Percentiles rank a stretch among this genome's conserved stretches.
phyloP scores from a whole-genome alignment of 169 alveolate species.

The Eimeria tenella region DNA sequence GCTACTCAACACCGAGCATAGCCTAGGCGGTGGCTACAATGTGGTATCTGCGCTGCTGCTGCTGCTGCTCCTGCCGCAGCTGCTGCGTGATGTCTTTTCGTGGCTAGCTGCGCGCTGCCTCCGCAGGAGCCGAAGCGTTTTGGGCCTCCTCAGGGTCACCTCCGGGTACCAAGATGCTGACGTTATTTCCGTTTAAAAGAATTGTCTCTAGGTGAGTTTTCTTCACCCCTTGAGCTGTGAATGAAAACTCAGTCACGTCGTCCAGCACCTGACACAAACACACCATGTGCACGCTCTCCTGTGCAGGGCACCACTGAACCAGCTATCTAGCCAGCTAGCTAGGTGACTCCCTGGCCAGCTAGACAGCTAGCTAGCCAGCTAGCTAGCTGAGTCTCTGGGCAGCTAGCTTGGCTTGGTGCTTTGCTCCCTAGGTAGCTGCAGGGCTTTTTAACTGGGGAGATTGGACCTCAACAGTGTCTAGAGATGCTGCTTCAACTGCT shows the following conservation, averaged over 20 bases:
- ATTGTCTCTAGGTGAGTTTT: constrained; percentile 81
- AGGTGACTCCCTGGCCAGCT: too few relatives aligned
- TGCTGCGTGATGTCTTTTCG: background rate
- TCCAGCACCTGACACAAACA: constrained; percentile 78
- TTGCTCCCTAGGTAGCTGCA: too few relatives aligned
- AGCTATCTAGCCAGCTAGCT: too few relatives aligned
- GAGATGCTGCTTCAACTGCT: too few relatives aligned
- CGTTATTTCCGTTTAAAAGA: constrained; percentile 82
- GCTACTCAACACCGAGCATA: too few relatives aligned
- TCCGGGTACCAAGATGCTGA: constrained; percentile 85
- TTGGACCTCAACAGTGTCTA: too few relatives aligned
- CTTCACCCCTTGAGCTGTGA: constrained; percentile 81
- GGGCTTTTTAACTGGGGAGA: too few relatives aligned
- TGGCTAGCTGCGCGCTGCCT: background rate
- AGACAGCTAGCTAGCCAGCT: too few relatives aligned
- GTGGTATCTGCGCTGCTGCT: background rate
- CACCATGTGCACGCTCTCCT: background rate
- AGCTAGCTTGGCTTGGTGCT: too few relatives aligned
- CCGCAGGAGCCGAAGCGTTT: background rate
- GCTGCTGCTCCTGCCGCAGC: background rate
- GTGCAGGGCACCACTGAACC: too few relatives aligned
- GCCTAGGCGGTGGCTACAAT: background rate
- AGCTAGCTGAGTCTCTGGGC: too few relatives aligned
- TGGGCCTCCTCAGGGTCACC: constrained; percentile 81
- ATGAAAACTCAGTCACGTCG: constrained; percentile 81